Conservation (phyloP, 352 stramenopile genomes). For the Phytophthora podocarpi region DNA sequence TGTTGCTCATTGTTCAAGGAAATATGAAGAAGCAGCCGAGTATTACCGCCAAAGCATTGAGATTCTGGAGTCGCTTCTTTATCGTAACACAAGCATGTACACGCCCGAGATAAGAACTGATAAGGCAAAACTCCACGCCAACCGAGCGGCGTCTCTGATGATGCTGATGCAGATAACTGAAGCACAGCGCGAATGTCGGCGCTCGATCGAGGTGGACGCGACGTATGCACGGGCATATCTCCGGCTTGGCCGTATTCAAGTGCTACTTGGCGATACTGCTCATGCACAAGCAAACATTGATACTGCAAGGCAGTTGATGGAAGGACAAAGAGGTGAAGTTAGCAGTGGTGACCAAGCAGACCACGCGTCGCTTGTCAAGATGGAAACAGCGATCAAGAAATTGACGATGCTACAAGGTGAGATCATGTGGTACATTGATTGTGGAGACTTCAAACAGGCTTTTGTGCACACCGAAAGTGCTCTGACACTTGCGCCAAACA, state of each 20-base stretch:
- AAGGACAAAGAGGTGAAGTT: slow-evolving; percentile 16
- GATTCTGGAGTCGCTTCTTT: slow-evolving; percentile 46
- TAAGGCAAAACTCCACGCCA: slow-evolving; percentile 83
- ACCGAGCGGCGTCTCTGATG: slow-evolving; percentile 78
- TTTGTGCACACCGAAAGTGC: slow-evolving; percentile 57
- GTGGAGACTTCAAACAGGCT: slow-evolving; percentile 50
- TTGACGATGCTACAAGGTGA: slow-evolving; percentile 51
- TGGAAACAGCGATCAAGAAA: slow-evolving; percentile 56
- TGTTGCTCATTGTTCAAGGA: slow-evolving; percentile 42
- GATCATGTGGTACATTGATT: slow-evolving; percentile 66
- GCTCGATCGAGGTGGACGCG: slow-evolving; percentile 69
- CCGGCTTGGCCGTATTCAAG: slow-evolving; percentile 68
- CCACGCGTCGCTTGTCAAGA: slow-evolving; percentile 51
- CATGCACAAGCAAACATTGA: slow-evolving; percentile 57
- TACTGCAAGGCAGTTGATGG: slow-evolving; percentile 53
- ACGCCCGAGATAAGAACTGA: slow-evolving; percentile 59
- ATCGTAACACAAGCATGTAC: slow-evolving; percentile 34
- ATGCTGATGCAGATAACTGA: slow-evolving; percentile 79
- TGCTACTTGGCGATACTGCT: slow-evolving; percentile 63
- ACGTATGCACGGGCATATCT: slow-evolving; percentile 78
- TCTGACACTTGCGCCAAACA: slow-evolving; percentile 53
- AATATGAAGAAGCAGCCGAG: slow-evolving; percentile 63
- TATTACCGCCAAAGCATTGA: slow-evolving; percentile 63
- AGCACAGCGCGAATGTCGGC: slow-evolving; percentile 68
- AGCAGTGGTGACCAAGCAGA: slow-evolving; percentile 43